Conservation (phyloP, 768 basidiomycete species). For the Kwoniella sp. region DNA sequence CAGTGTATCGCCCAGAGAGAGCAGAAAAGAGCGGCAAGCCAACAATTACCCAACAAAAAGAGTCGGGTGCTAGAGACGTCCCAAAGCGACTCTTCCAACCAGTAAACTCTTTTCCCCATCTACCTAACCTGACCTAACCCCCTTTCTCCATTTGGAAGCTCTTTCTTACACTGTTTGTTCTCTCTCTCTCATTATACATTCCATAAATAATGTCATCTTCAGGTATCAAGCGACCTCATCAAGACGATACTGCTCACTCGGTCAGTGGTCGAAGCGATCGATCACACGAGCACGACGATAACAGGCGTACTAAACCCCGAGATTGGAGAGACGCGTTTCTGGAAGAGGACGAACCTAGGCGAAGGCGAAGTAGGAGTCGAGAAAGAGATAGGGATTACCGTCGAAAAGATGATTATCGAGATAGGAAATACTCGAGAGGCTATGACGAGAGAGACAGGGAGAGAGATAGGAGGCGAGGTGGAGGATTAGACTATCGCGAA, state of each 20-base stretch:
- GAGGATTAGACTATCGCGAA: slow-evolving; percentile 47
- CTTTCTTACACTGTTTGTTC: slow-evolving; percentile 26
- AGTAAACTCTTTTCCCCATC: slow-evolving; percentile 28
- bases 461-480: slow-evolving; percentile 57
- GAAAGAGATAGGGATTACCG: slow-evolving; percentile 28
- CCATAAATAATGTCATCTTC: slow-evolving; percentile 32
- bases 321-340: slow-evolving; percentile 55
- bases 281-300: slow-evolving; percentile 16
- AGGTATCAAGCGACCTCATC: slow-evolving; percentile 37
- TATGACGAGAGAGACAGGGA: slow-evolving; percentile 47
- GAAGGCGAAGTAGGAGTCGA: slow-evolving; percentile 25
- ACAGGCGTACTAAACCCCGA: slow-evolving; percentile 37
- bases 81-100: slow-evolving; percentile 7
- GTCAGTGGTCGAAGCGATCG: slow-evolving; percentile 22
- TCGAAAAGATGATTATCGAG: slow-evolving; percentile 20
- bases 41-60: background rate
- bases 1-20: background rate
- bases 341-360: slow-evolving; percentile 37
- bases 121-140: background rate
- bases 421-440: slow-evolving; percentile 28
- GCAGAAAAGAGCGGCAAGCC: background rate
- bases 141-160: slow-evolving; percentile 14
- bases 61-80: background rate
- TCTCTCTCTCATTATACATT: background rate
- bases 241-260: slow-evolving; percentile 14